phyloP scores from a whole-genome alignment of 176 grass and related monocot species.

The Puya raimondii region DNA sequence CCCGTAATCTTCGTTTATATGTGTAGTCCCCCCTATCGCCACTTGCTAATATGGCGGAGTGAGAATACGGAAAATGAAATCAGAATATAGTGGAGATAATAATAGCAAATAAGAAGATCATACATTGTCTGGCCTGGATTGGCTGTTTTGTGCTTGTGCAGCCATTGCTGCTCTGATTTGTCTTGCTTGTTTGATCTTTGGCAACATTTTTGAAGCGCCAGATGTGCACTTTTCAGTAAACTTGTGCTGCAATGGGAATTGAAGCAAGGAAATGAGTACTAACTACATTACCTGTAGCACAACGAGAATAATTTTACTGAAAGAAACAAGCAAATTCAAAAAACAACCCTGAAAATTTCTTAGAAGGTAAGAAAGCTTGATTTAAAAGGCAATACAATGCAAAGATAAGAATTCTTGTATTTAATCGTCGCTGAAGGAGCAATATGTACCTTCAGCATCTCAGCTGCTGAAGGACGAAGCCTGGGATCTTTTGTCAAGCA shows the following conservation, averaged over 20 bases:
- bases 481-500: constrained; percentile 99
- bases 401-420: constrained; percentile 9
- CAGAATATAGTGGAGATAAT: constrained; percentile 21
- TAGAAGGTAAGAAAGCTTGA: background rate
- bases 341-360: background rate
- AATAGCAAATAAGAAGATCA: constrained; percentile 13
- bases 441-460: constrained; percentile 92
- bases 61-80: constrained; percentile 17
- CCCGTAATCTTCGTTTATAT: constrained; percentile 56
- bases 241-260: constrained; percentile 61
- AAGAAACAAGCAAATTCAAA: background rate
- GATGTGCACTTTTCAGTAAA: constrained; percentile 93
- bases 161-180: constrained; percentile 61
- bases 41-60: constrained; percentile 30
- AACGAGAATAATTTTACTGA: too few species aligned
- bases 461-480: constrained; percentile 72
- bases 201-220: constrained; percentile 93
- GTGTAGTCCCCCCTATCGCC: constrained; percentile 33
- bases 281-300: too few species aligned
- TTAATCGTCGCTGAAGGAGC: background rate
- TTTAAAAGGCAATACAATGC: background rate
- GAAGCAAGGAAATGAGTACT: constrained; percentile 11
- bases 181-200: constrained; percentile 84
- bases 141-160: constrained; percentile 33
- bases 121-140: constrained; percentile 51